phyloP scores from a whole-genome alignment of 2,329 filamentous ascomycete genomes.

The Trichoderma sp. region DNA sequence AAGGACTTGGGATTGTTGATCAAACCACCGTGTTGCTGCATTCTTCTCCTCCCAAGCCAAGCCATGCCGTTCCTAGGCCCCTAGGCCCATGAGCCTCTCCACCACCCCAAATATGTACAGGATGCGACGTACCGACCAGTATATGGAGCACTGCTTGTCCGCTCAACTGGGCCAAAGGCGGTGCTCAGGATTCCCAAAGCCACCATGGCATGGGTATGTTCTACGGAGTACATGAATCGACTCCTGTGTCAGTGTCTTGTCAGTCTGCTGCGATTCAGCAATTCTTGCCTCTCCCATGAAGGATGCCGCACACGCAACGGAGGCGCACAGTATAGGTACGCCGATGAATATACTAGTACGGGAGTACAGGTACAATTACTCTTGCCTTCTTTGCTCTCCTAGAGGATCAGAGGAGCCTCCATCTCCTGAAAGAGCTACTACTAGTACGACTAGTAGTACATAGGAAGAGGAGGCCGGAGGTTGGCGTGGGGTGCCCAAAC shows the following conservation, averaged over 20 bases:
- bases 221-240: not conserved
- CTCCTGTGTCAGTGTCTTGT: not conserved
- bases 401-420: slow-evolving; percentile 16
- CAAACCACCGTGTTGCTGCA: slow-evolving; percentile 20
- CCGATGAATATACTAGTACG: not conserved
- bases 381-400: not conserved
- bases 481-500: slow-evolving; percentile 22
- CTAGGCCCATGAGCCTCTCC: slow-evolving; percentile 20
- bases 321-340: not conserved
- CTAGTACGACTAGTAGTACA: not conserved
- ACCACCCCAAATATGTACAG: slow-evolving; percentile 12
- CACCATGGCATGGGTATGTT: not conserved
- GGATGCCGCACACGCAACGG: not conserved
- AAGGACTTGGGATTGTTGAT: slow-evolving; percentile 11
- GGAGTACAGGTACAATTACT: not conserved
- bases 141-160: not conserved
- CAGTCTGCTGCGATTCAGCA: not conserved
- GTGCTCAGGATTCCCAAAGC: not conserved
- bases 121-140: not conserved
- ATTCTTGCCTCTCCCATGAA: not conserved
- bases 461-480: not conserved
- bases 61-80: not conserved
- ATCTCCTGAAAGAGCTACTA: slow-evolving; percentile 11
- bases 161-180: not conserved
- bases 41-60: not conserved